Percentiles rank a stretch among this genome's conserved stretches.
phyloP scores from a whole-genome alignment of 495 filamentous ascomycete species.

The Hypoxylon lenormandii region DNA sequence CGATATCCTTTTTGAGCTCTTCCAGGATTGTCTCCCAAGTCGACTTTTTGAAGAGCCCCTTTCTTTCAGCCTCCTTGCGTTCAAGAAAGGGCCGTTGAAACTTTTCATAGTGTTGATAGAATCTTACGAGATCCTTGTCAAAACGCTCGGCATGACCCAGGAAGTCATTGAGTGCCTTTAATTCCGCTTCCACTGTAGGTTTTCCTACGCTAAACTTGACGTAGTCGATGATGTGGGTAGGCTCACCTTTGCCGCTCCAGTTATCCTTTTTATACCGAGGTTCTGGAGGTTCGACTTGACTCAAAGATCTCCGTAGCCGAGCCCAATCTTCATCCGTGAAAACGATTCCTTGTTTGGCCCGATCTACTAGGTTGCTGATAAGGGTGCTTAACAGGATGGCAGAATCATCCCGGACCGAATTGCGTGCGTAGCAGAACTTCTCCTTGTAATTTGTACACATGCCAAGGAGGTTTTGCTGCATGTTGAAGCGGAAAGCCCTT shows the following conservation, averaged over 20 bases:
- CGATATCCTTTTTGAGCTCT: slow-evolving; percentile 53
- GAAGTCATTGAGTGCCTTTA: slow-evolving; percentile 55
- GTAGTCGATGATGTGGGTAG: slow-evolving; percentile 76
- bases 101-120: slow-evolving; percentile 42
- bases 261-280: slow-evolving; percentile 54
- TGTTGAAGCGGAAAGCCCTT: slow-evolving; percentile 72
- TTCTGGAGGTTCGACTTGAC: slow-evolving; percentile 53
- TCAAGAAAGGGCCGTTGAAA: slow-evolving; percentile 22
- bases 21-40: slow-evolving; percentile 49
- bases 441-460: slow-evolving; percentile 81
- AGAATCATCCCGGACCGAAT: slow-evolving; percentile 65
- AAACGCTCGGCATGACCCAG: slow-evolving; percentile 36
- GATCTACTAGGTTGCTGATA: slow-evolving; percentile 83
- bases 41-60: slow-evolving; percentile 32
- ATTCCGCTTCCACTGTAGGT: slow-evolving; percentile 63
- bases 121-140: slow-evolving; percentile 47
- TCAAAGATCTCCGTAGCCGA: slow-evolving; percentile 59
- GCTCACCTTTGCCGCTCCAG: slow-evolving; percentile 54
- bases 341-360: slow-evolving; percentile 79
- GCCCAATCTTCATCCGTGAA: slow-evolving; percentile 71
- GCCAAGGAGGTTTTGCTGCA: slow-evolving; percentile 75
- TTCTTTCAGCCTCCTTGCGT: slow-evolving; percentile 33
- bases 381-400: slow-evolving; percentile 74
- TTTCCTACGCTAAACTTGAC: slow-evolving; percentile 73
- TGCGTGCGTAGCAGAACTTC: slow-evolving; percentile 70